A percentile compares a stretch with the other conserved stretches of the same genome.
Conservation (phyloP, 2,329 filamentous ascomycete species). For the Teratosphaeriaceae sp. region DNA sequence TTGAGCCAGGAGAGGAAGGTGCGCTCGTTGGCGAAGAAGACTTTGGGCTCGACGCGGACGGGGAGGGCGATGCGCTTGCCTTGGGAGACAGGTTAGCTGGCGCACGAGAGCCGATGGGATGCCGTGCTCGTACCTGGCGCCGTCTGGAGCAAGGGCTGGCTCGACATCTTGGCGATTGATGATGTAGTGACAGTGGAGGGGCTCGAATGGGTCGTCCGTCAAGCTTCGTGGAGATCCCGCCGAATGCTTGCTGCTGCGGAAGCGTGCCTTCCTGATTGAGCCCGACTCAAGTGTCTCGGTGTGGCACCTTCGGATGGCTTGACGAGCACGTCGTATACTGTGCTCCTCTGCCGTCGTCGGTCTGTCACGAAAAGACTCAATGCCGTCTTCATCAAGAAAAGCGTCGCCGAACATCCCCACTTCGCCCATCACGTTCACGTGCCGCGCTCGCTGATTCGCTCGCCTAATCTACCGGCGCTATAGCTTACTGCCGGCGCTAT, state of each 20-base stretch:
- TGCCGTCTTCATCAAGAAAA: constrained; percentile 6
- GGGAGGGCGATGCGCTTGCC: constrained; percentile 98
- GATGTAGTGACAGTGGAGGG: too few species aligned
- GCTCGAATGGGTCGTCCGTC: too few species aligned
- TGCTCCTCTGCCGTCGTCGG: not conserved
- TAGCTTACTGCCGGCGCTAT: not conserved
- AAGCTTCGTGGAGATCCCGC: too few species aligned
- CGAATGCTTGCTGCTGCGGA: too few species aligned
- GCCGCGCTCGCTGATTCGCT: not conserved
- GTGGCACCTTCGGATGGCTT: too few species aligned
- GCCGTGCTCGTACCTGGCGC: constrained; percentile 69
- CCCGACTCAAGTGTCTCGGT: too few species aligned
- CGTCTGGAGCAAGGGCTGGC: constrained; percentile 90
- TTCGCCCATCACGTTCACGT: not conserved
- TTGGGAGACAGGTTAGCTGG: constrained; percentile 36
- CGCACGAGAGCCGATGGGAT: too few species aligned
- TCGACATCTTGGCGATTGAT: constrained; percentile 63
- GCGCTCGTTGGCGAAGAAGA: constrained; percentile 99
- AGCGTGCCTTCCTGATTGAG: too few species aligned
- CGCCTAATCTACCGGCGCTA: not conserved
- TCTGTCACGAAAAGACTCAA: constrained; percentile 17
- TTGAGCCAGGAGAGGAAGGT: constrained; percentile 99
- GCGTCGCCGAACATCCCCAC: constrained; percentile 1
- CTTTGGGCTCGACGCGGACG: constrained; percentile 96
- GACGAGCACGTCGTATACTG: constrained; percentile 6